phyloP scores from a whole-genome alignment of 1,139 yeast genomes.

The Candida labiduridarum region DNA sequence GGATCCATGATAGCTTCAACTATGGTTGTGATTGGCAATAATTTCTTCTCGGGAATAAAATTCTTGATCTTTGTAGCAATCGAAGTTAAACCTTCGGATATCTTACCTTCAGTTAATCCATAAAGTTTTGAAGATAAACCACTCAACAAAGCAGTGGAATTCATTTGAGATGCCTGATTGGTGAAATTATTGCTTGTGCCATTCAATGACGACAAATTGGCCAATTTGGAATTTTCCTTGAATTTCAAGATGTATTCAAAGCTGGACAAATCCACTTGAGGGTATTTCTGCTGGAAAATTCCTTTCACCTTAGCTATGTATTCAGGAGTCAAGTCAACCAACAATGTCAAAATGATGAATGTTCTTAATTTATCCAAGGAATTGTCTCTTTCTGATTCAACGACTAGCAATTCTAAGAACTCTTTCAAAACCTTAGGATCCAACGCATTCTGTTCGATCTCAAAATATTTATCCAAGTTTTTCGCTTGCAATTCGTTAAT shows the following conservation, averaged over 20 bases:
- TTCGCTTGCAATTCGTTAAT: slow-evolving; percentile 83
- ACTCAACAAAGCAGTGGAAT: slow-evolving; percentile 68
- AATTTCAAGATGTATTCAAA: slow-evolving; percentile 75
- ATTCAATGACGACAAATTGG: slow-evolving; percentile 40
- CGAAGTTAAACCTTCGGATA: slow-evolving; percentile 80
- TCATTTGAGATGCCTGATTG: slow-evolving; percentile 22
- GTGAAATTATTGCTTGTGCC: slow-evolving; percentile 17
- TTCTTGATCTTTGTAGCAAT: slow-evolving; percentile 87
- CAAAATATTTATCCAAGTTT: slow-evolving; percentile 86
- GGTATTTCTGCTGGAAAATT: slow-evolving; percentile 54
- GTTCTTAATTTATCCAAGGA: slow-evolving; percentile 84
- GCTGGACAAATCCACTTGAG: slow-evolving; percentile 65
- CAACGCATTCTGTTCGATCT: slow-evolving; percentile 78
- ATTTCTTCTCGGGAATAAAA: slow-evolving; percentile 83
- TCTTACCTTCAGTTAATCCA: slow-evolving; percentile 83
- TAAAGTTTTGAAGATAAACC: slow-evolving; percentile 76
- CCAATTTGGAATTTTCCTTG: slow-evolving; percentile 75
- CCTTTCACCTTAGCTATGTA: slow-evolving; percentile 69
- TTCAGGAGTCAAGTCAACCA: slow-evolving; percentile 60
- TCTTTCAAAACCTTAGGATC: slow-evolving; percentile 63
- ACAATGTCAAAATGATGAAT: slow-evolving; percentile 68
- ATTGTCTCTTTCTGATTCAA: slow-evolving; percentile 55
- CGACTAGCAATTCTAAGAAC: slow-evolving; percentile 57
- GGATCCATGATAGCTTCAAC: slow-evolving; percentile 95
- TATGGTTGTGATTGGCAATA: slow-evolving; percentile 84